A percentile compares a stretch with the other conserved stretches of the same genome.
phyloP scores from a whole-genome alignment of 1,139 yeast species.

The Pneumocystis sp. region DNA sequence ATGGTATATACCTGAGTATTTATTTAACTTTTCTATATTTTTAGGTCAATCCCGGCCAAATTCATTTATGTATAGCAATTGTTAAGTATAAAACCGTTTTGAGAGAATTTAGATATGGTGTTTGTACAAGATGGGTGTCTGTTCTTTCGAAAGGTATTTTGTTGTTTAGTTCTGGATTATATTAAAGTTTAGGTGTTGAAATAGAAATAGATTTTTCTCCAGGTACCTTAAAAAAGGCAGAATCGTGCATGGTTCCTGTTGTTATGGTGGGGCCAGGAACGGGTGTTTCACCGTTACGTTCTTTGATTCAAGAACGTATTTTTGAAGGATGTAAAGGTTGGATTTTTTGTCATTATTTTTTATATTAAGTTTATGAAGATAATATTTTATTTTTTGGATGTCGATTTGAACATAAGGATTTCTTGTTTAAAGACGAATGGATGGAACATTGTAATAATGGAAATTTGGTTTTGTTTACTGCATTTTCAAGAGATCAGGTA shows the following conservation, averaged over 20 bases:
- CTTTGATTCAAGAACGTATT: slow-evolving; percentile 55
- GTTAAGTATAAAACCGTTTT: slow-evolving; percentile 79
- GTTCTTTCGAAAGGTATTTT: slow-evolving; percentile 22
- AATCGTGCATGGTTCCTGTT: slow-evolving; percentile 13
- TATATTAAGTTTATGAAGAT: slow-evolving; percentile 6
- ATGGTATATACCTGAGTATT: background rate
- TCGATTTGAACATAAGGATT: slow-evolving; percentile 53
- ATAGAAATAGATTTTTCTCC: slow-evolving; percentile 43
- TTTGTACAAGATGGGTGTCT: slow-evolving; percentile 68
- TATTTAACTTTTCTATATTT: background rate
- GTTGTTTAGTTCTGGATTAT: background rate
- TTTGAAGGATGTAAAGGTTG: background rate
- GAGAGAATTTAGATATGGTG: slow-evolving; percentile 59
- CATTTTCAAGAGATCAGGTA: slow-evolving; percentile 46
- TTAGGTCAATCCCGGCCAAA: slow-evolving; percentile 17
- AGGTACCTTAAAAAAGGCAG: slow-evolving; percentile 20
- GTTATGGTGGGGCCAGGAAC: slow-evolving; percentile 93
- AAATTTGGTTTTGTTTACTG: slow-evolving; percentile 33
- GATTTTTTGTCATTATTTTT: background rate
- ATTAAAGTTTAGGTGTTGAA: slow-evolving; percentile 6
- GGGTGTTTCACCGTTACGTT: slow-evolving; percentile 96
- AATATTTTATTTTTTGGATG: slow-evolving; percentile 57
- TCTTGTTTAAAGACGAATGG: slow-evolving; percentile 47
- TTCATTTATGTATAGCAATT: slow-evolving; percentile 63
- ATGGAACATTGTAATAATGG: slow-evolving; percentile 22